Conservation (phyloP, 108 stramenopile genomes). For the Pseudonitzschia delicatissima region DNA sequence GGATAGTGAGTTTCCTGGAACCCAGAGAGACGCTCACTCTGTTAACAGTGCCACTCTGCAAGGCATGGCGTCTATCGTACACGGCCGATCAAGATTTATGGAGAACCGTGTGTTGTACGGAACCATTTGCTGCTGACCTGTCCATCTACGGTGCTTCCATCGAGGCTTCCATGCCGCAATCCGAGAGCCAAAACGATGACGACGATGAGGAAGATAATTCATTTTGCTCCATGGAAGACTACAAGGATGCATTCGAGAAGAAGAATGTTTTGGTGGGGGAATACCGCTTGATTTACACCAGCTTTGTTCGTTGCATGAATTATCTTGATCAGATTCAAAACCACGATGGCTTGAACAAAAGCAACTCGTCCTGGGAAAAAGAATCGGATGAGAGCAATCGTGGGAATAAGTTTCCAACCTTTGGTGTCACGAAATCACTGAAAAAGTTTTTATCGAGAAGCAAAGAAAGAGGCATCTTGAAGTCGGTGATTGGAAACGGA, state of each 20-base stretch:
- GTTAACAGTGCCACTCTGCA: conserved; percentile 65
- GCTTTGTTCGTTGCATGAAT: conserved; percentile 73
- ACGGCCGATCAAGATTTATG: conserved; percentile 66
- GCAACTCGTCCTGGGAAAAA: conserved; percentile 39
- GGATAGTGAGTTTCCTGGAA: conserved; percentile 54
- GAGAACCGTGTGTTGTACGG: conserved; percentile 64
- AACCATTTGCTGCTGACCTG: conserved; percentile 69
- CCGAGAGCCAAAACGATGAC: background rate
- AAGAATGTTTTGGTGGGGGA: conserved; percentile 36
- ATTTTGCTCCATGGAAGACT: background rate
- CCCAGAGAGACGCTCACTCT: conserved; percentile 54
- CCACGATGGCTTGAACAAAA: conserved; percentile 53
- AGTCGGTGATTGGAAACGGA: conserved; percentile 6
- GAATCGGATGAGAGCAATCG: conserved; percentile 17
- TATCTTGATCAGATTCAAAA: conserved; percentile 71
- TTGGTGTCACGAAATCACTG: conserved; percentile 27
- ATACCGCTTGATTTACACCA: conserved; percentile 69
- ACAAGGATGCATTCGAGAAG: background rate
- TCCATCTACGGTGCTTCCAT: conserved; percentile 18
- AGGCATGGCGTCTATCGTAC: conserved; percentile 58
- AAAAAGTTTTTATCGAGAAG: conserved; percentile 38
- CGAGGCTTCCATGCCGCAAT: conserved; percentile 7
- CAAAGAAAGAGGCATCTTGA: background rate
- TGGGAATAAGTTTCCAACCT: conserved; percentile 15
- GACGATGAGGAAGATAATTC: conserved; percentile 4